Evolutionary conservation across 805 yeast genomes (phyloP).

Genomic region (Kodamaea jinghongensis): DNA sequence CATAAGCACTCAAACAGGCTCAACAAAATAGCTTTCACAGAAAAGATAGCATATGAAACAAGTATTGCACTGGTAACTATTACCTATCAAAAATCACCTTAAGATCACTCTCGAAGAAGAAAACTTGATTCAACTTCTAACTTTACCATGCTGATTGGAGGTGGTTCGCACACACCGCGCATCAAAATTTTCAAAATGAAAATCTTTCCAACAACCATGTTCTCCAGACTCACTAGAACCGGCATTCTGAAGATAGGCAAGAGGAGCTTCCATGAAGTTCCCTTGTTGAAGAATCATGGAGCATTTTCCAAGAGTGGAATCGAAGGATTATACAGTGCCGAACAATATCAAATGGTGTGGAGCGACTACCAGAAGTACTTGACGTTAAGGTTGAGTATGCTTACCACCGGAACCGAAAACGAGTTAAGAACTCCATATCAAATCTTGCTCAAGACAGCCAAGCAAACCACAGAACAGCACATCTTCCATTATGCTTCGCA

Average conservation of each 20-base stretch:
- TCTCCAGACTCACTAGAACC: constrained; percentile 7
- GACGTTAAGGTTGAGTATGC: constrained; percentile 56
- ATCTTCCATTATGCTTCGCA: constrained; percentile 88
- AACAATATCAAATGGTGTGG: constrained; percentile 79
- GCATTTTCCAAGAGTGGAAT: constrained; percentile 49
- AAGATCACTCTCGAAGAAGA: too few species aligned
- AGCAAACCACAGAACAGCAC: constrained; percentile 61
- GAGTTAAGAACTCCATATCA: constrained; percentile 77
- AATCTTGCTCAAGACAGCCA: constrained; percentile 63
- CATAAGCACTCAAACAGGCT: too few species aligned
- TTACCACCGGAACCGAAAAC: constrained; percentile 74
- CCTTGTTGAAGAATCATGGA: constrained; percentile 46
- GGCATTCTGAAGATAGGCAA: constrained; percentile 1
- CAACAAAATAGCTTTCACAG: too few species aligned
- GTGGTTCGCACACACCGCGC: too few species aligned
- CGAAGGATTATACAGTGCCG: constrained; percentile 58
- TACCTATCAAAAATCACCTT: too few species aligned
- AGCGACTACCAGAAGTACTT: constrained; percentile 68
- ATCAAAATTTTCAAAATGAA: constrained; percentile 4
- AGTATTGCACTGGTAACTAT: too few species aligned
- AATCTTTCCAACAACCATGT: constrained; percentile 6
- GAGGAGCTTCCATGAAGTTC: constrained; percentile 37
- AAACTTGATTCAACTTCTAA: too few species aligned
- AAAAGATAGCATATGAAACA: too few species aligned
- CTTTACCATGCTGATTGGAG: too few species aligned